phyloP scores from a whole-genome alignment of 306 rosid genomes.

The Trichosanthes cucumerina region DNA sequence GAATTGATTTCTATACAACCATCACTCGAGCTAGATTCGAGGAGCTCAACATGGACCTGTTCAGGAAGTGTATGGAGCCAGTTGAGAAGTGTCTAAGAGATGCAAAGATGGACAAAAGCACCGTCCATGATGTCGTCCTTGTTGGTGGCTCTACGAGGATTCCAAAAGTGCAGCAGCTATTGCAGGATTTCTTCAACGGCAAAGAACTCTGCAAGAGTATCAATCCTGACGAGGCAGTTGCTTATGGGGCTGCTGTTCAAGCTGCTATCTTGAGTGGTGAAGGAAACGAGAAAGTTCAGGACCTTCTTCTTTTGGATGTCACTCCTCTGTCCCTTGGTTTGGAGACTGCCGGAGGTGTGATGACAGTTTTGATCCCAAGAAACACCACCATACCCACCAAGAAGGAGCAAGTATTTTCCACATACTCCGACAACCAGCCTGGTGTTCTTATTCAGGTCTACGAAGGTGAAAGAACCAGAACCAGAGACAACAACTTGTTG shows the following conservation, averaged over 20 bases:
- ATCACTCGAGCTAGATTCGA: constrained; percentile 69
- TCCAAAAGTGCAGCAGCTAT: constrained; percentile 61
- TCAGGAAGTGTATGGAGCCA: constrained; percentile 65
- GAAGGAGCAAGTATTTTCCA: constrained; percentile 67
- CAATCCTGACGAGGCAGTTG: constrained; percentile 68
- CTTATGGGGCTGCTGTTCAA: constrained; percentile 71
- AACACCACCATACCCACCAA: constrained; percentile 65
- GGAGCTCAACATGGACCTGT: constrained; percentile 74
- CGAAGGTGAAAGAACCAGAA: constrained; percentile 65
- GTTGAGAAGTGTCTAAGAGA: constrained; percentile 70
- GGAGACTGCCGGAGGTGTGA: constrained; percentile 70
- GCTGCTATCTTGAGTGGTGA: constrained; percentile 72
- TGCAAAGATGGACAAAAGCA: constrained; percentile 77
- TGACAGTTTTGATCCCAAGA: constrained; percentile 67
- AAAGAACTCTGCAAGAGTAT: constrained; percentile 66
- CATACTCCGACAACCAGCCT: constrained; percentile 61
- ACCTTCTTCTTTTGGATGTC: constrained; percentile 58
- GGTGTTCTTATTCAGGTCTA: constrained; percentile 69
- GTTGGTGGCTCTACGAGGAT: constrained; percentile 81
- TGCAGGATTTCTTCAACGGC: constrained; percentile 81
- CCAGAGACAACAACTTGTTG: constrained; percentile 56
- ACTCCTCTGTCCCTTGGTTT: constrained; percentile 58
- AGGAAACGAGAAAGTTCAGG: constrained; percentile 71
- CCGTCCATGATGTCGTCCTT: constrained; percentile 58
- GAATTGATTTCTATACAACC: constrained; percentile 57